These are phyloP conservation scores for Sporothrix humicola DNA, from an alignment of 2,329 filamentous ascomycete species.

Conservation along the genomic window DNA sequence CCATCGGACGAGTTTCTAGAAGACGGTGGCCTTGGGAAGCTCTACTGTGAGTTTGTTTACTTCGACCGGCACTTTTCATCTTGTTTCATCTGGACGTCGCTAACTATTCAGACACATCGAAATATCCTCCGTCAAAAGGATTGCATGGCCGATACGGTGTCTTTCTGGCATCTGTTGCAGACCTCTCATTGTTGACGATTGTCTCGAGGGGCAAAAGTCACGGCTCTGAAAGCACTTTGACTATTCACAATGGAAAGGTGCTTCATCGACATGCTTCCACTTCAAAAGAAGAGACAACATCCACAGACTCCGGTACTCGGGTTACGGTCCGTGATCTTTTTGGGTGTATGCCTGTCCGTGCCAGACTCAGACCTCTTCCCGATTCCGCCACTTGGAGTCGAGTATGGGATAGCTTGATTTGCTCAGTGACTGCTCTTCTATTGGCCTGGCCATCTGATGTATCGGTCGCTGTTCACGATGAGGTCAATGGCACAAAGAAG, in stretches of 20 bases:
- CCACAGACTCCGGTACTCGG: conserved; percentile 70
- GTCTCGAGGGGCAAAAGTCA: conserved; percentile 70
- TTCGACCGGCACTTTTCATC: too few relatives aligned
- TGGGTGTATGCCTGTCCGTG: conserved; percentile 86
- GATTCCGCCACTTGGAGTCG: conserved; percentile 48
- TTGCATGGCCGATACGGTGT: conserved; percentile 71
- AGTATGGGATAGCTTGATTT: conserved; percentile 69
- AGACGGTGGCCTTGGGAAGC: conserved; percentile 72
- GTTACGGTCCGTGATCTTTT: conserved; percentile 82
- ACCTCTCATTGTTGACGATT: conserved; percentile 77
- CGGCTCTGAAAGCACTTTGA: conserved; percentile 67
- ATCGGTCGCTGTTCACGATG: conserved; percentile 64
- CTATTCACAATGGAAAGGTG: conserved; percentile 71
- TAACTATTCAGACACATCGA: conserved; percentile 73
- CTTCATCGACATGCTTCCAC: conserved; percentile 69
- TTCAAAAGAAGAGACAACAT: conserved; percentile 59
- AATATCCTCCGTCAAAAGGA: conserved; percentile 55
- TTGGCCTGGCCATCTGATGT: conserved; percentile 68
- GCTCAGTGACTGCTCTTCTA: conserved; percentile 66
- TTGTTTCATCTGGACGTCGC: not conserved
- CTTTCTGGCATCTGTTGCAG: conserved; percentile 78
- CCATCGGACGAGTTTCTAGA: conserved; percentile 71
- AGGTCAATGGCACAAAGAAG: conserved; percentile 46
- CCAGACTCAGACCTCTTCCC: conserved; percentile 73
- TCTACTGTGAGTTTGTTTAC: conserved; percentile 64